Percentiles rank a stretch among this genome's conserved stretches.
Conservation (phyloP, 441 rosid genomes). For the Hypseocharis bilobata region DNA sequence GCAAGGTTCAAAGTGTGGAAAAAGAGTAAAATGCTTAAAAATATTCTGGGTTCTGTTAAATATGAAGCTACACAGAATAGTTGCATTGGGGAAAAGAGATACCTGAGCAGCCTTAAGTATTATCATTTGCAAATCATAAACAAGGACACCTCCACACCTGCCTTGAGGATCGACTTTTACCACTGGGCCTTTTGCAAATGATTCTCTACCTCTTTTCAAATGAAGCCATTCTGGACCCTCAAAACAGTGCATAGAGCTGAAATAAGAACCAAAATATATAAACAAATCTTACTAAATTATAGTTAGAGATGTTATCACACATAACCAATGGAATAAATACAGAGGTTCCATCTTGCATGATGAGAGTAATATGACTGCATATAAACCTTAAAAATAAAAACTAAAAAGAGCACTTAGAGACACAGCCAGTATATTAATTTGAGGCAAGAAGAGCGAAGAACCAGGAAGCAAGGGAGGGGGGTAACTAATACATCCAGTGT, state of each 20-base stretch:
- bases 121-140: slow-evolving; percentile 92
- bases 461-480: background rate
- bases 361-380: background rate
- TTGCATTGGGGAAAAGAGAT: slow-evolving; percentile 21
- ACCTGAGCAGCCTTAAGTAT: slow-evolving; percentile 96
- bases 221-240: slow-evolving; percentile 94
- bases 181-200: slow-evolving; percentile 75
- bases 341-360: slow-evolving; percentile 1
- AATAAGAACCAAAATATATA: slow-evolving; percentile 19
- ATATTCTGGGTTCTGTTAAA: background rate
- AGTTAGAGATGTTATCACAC: slow-evolving; percentile 12
- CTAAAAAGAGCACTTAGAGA: background rate
- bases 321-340: background rate
- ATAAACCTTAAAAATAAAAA: background rate
- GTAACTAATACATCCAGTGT: background rate
- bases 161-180: slow-evolving; percentile 97
- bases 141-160: slow-evolving; percentile 86
- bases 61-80: slow-evolving; percentile 10
- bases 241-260: slow-evolving; percentile 98
- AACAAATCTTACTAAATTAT: slow-evolving; percentile 11
- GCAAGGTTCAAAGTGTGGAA: no score
- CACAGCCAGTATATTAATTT: background rate
- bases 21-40: background rate
- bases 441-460: background rate
- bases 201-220: slow-evolving; percentile 88